Percentiles rank a stretch among this genome's conserved stretches.
Evolutionary conservation across 345 rosid genomes (phyloP).

Genomic region (Pelargonium nanum): DNA sequence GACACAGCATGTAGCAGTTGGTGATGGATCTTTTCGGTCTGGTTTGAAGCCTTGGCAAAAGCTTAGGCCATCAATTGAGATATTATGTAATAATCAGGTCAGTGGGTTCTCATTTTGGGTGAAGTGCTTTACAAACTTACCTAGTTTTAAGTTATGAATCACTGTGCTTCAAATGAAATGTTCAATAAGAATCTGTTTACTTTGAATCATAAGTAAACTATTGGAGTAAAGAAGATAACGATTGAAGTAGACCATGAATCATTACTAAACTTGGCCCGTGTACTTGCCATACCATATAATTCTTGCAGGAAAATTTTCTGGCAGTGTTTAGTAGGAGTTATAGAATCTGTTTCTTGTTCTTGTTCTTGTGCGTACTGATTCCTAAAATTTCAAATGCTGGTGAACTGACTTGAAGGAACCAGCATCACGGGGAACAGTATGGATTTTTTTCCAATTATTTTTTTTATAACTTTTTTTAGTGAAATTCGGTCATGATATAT

Average conservation of each 20-base stretch:
- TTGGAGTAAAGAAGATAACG: background rate
- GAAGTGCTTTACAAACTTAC: background rate
- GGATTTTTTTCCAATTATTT: too few species aligned
- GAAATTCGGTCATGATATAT: too few species aligned
- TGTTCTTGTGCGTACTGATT: background rate
- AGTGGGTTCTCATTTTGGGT: conserved; percentile 13
- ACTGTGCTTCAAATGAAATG: background rate
- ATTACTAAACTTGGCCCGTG: background rate
- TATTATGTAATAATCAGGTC: conserved; percentile 95
- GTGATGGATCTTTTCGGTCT: conserved; percentile 54
- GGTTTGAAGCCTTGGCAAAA: conserved; percentile 76
- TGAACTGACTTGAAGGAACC: too few species aligned
- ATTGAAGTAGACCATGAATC: too few species aligned
- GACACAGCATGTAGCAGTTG: conserved; percentile 46
- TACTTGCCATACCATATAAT: background rate
- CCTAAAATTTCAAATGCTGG: too few species aligned
- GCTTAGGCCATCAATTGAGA: conserved; percentile 75
- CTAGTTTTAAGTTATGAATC: background rate
- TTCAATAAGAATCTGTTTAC: too few species aligned
- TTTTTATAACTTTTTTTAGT: too few species aligned
- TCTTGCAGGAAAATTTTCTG: background rate
- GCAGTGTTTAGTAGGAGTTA: too few species aligned
- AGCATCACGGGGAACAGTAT: background rate
- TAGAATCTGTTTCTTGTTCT: background rate
- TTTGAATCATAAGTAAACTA: too few species aligned